Evolutionary conservation across 2,329 filamentous ascomycete genomes (phyloP).

Genomic region (Fusarium anthophilum): DNA sequence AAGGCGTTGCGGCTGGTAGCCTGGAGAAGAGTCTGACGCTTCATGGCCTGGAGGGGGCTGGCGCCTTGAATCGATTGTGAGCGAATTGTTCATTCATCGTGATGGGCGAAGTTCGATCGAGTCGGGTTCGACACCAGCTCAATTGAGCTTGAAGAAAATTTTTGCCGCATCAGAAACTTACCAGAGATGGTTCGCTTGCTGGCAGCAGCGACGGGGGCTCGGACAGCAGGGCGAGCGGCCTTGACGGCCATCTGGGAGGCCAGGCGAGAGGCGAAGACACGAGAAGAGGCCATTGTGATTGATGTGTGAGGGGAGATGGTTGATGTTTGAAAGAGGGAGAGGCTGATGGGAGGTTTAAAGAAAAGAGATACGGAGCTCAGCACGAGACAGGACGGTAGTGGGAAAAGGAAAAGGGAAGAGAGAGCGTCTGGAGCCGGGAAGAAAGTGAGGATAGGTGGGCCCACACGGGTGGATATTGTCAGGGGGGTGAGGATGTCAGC

Average conservation of each 20-base stretch:
- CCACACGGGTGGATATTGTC: slow-evolving; percentile 46
- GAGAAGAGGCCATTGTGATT: slow-evolving; percentile 83
- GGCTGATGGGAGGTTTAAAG: slow-evolving; percentile 47
- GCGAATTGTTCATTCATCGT: slow-evolving; percentile 45
- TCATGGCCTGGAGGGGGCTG: slow-evolving; percentile 76
- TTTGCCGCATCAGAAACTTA: slow-evolving; percentile 59
- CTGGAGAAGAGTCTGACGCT: slow-evolving; percentile 77
- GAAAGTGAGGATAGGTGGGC: slow-evolving; percentile 49
- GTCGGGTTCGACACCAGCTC: slow-evolving; percentile 38
- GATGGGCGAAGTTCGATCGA: slow-evolving; percentile 46
- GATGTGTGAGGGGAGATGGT: slow-evolving; percentile 53
- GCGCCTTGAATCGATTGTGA: slow-evolving; percentile 56
- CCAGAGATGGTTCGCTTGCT: slow-evolving; percentile 81
- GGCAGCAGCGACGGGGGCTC: slow-evolving; percentile 69
- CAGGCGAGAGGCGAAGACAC: slow-evolving; percentile 81
- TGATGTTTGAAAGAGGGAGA: slow-evolving; percentile 42
- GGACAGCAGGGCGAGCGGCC: slow-evolving; percentile 80
- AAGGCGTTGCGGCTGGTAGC: slow-evolving; percentile 72
- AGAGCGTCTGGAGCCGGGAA: slow-evolving; percentile 50
- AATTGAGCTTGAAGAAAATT: slow-evolving; percentile 44
- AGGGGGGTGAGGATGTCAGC: slow-evolving; percentile 49
- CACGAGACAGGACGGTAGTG: slow-evolving; percentile 48
- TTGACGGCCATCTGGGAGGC: slow-evolving; percentile 80
- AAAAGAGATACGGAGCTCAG: slow-evolving; percentile 48
- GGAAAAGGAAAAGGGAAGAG: slow-evolving; percentile 55